These are phyloP conservation scores for Neohortaea acidophila DNA, from an alignment of 495 filamentous ascomycete species.

Conservation along the genomic window DNA sequence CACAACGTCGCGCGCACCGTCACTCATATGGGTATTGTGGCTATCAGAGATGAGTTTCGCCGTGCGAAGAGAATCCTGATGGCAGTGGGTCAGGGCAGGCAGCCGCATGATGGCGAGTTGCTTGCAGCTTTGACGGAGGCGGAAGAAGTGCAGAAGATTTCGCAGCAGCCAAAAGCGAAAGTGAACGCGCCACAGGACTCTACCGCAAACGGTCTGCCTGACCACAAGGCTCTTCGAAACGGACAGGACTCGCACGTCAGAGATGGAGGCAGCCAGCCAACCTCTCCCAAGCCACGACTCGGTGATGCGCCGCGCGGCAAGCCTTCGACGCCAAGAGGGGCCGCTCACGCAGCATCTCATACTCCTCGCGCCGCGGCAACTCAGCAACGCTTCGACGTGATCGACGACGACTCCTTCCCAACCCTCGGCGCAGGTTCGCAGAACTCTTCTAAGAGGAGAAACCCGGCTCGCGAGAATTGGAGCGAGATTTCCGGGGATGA, in stretches of 20 bases:
- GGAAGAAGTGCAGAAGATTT: neutral
- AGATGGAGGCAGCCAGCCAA: too few species aligned
- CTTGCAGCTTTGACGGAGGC: slow-evolving; percentile 23
- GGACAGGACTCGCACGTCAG: too few species aligned
- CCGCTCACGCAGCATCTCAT: neutral
- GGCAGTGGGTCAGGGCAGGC: slow-evolving; percentile 17
- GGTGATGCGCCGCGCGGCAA: too few species aligned
- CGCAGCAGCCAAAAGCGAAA: neutral
- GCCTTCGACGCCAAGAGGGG: too few species aligned
- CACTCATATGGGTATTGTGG: slow-evolving; percentile 54
- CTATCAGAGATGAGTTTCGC: slow-evolving; percentile 66
- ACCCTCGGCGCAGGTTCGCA: slow-evolving; percentile 4
- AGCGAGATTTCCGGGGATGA: slow-evolving; percentile 15
- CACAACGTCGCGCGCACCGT: slow-evolving; percentile 78
- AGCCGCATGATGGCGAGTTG: slow-evolving; percentile 18
- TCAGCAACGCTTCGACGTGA: neutral
- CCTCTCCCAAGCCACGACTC: neutral
- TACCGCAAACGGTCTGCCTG: neutral
- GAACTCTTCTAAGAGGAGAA: neutral
- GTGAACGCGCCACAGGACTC: neutral
- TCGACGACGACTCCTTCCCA: slow-evolving; percentile 11
- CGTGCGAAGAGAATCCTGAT: slow-evolving; percentile 52
- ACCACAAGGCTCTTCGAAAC: neutral
- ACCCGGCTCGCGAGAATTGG: neutral
- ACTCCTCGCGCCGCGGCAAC: too few species aligned